Evolutionary conservation across 1,284 basidiomycete genomes (phyloP).

Genomic region (Sporisorium scitamineum): DNA sequence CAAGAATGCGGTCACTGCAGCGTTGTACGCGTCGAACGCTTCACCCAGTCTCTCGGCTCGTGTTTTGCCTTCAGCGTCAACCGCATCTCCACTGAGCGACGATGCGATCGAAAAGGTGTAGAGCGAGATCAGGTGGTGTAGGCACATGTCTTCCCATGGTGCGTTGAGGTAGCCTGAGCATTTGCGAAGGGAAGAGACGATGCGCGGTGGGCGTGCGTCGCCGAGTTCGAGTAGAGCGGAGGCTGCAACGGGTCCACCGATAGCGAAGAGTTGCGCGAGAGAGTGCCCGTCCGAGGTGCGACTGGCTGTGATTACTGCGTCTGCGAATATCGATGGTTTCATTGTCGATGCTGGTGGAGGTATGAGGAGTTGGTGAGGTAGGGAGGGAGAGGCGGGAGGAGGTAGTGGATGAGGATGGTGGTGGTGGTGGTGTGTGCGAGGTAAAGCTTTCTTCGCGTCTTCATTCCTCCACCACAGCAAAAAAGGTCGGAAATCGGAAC

Average conservation of each 20-base stretch:
- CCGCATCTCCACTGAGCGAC: conserved; percentile 6
- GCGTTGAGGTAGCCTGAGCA: conserved; percentile 50
- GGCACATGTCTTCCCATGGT: conserved; percentile 63
- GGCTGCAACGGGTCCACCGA: conserved; percentile 34
- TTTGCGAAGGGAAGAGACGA: conserved; percentile 42
- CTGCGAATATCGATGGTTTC: conserved; percentile 45
- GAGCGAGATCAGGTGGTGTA: conserved; percentile 41
- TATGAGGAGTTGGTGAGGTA: too few relatives aligned
- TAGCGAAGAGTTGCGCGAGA: conserved; percentile 55
- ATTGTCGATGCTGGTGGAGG: conserved; percentile 12
- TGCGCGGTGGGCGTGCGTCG: conserved; percentile 32
- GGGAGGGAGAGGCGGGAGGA: background rate
- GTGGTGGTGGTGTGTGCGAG: conserved; percentile 2
- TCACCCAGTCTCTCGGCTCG: conserved; percentile 38
- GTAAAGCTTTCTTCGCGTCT: background rate
- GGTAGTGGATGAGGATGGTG: background rate
- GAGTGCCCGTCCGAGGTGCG: conserved; percentile 37
- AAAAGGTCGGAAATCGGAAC: background rate
- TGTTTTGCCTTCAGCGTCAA: conserved; percentile 41
- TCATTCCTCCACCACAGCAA: background rate
- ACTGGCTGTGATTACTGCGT: conserved; percentile 38
- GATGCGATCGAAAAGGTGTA: conserved; percentile 46
- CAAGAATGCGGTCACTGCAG: conserved; percentile 51
- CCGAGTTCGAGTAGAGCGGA: conserved; percentile 37
- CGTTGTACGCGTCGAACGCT: conserved; percentile 57